A percentile compares a stretch with the other conserved stretches of the same genome.
Evolutionary conservation across 2,329 filamentous ascomycete genomes (phyloP).

Genomic region (Cordyceps fumosorosea): DNA sequence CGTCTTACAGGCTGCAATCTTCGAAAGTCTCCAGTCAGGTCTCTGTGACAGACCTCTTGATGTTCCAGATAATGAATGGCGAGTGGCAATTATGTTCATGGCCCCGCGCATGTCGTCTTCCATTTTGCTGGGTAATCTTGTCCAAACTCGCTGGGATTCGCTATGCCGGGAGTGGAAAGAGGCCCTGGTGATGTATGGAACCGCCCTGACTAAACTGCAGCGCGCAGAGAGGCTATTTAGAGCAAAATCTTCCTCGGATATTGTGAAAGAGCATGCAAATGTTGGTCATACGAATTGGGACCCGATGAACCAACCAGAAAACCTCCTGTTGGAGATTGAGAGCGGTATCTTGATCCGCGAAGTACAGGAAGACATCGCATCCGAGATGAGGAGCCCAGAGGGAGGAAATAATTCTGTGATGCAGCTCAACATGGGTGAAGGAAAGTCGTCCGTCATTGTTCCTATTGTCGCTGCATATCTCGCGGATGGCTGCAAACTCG

Average conservation of each 20-base stretch:
- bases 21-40: background rate
- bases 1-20: background rate
- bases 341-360: conserved; percentile 53
- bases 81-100: background rate
- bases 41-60: background rate
- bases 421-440: conserved; percentile 67
- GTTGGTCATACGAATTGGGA: background rate
- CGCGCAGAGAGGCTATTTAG: background rate
- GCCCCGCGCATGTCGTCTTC: background rate
- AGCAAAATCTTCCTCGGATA: background rate
- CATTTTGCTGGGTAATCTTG: background rate
- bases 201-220: background rate
- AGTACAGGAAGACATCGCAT: conserved; percentile 52
- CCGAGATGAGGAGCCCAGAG: conserved; percentile 43
- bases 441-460: conserved; percentile 63
- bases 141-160: background rate
- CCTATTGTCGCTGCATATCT: conserved; percentile 53
- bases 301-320: conserved; percentile 40
- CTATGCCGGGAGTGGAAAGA: background rate
- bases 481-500: conserved; percentile 43
- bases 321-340: conserved; percentile 58
- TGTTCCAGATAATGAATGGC: background rate
- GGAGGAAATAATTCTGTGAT: conserved; percentile 44
- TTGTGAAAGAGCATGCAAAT: background rate
- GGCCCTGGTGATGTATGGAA: background rate